Evolutionary conservation across 192 early-diverging fungal genomes (phyloP), one percentile per base, ranked within the genome.

Genomic region (Spizellomyces sp.): DNA sequence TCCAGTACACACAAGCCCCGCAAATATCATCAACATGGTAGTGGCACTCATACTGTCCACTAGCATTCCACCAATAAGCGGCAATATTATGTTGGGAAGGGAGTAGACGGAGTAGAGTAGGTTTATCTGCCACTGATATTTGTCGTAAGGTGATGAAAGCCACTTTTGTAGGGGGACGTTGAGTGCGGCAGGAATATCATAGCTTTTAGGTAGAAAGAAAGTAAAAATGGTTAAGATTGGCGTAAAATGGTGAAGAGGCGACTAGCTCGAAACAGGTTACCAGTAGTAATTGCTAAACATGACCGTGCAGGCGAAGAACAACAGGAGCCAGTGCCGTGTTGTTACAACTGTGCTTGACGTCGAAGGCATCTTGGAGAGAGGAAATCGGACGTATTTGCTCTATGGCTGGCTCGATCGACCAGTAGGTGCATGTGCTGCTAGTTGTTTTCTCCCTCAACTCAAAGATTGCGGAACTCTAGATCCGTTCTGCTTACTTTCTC

Each of bases 11-110:
- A 90, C 75, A 46, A 81, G 67, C 19, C 73, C 45, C 8, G 80
- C 78, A 52, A 89, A 87, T 4, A 82, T 41, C 0, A 85, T 57
- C 48, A 92, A 67, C 75, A 90, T 81, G 54, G 65, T 69, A 10
- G 69, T 74, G 17, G 80, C 67, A 6, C 83, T 85, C 45, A 90
- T 73, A 42, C 63, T 67, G 70, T 90, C 88, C 19, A 90, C 81
- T 5, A 88, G 73, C 46, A 77, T 63, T 7, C 90, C 88, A 19
- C 86, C 86, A 17, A 89, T 48, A 64, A 87, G 81, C 10, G 89
- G 89, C 9, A 89, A 70, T 68, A 90, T 79, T 64, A 90, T 84
- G 75, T 90, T 90, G 22, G 89, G 87, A 21, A 88, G 70, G 8
- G 87, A 83, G 73, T 89, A 90, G 21, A 87, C 74, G 0, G 84